Percentiles rank a stretch among this genome's conserved stretches.
Conservation (phyloP, 805 yeast genomes). For the Candida orba region DNA sequence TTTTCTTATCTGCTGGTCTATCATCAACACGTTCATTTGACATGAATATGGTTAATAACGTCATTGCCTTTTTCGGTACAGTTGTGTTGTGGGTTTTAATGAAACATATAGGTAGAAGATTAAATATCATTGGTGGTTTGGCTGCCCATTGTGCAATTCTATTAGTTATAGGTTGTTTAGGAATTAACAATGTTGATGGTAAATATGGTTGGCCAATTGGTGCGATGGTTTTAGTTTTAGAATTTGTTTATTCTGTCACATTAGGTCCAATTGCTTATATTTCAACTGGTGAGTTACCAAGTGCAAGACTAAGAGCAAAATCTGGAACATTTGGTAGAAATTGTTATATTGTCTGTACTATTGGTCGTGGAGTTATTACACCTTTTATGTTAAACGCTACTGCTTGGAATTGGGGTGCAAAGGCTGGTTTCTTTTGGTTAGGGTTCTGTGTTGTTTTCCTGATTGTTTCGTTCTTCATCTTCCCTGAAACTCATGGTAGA, state of each 20-base stretch:
- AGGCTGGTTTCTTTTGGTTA: background rate
- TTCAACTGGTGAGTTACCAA: background rate
- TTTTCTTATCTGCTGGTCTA: background rate
- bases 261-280: background rate
- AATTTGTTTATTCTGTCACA: background rate
- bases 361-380: constrained; percentile 1
- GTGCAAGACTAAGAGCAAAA: background rate
- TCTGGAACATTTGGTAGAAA: background rate
- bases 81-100: background rate
- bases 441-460: background rate
- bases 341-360: constrained; percentile 1
- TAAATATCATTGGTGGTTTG: background rate
- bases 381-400: background rate
- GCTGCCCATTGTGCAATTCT: background rate
- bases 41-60: background rate
- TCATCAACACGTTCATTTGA: background rate
- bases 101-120: background rate
- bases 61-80: background rate
- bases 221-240: background rate
- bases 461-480: background rate
- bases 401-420: constrained; percentile 1
- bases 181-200: background rate
- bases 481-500: constrained; percentile 2
- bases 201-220: background rate
- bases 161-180: background rate